Base-by-base conservation (phyloP, 2,329 filamentous ascomycete species). In the Colletotrichum scovillei region DNA sequence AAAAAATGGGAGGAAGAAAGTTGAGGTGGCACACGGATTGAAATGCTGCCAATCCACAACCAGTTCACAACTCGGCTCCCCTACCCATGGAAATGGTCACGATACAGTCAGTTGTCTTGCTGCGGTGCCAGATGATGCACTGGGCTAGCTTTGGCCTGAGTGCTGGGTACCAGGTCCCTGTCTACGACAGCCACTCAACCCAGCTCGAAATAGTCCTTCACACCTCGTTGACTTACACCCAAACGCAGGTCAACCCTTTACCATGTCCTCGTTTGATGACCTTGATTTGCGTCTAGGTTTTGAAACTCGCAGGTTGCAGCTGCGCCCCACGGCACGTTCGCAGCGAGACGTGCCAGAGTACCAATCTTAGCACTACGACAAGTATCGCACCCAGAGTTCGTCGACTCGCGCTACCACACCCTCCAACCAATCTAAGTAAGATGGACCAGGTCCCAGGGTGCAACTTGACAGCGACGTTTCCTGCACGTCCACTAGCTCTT, bases 1-100 rank as follows among this genome's bases (percentile, higher is more conserved):
- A 72, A 58, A 11, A 63, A 53, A 64, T 72, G 69, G 59, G 49
- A 56, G 30, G 28, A 32, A 46, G 49, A 14, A 57, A 68, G 24
- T 42, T 24, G 22, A 53, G 38, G 52, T 64, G 59, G 59, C 6
- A 52, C 46, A 12, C 32, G 5, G 35, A n/a, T 71, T 30, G 69
- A 49, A 60, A 28, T 59, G 22, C 49, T 52, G n/a, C 65, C 58
- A 52, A 16, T 8, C 35, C n/a, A 42, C 19, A 49, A 49, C 19
- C 19, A 49, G 3, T n/a, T 1, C 42, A 38, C 24, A 19, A 16
- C 53, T 28, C n/a, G 30, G 16, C 35, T 26, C 22, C 42, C 30
- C 63, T 46, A 14, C 19, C 5, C 22, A 26, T 30, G 49, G 52
- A 42, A 19, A 58, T 7, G 32, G 55, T 69, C 32, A 65, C 42